These are phyloP conservation scores for Mimosa bimucronata DNA, from an alignment of 306 rosid genomes.

Conservation along the genomic window DNA sequence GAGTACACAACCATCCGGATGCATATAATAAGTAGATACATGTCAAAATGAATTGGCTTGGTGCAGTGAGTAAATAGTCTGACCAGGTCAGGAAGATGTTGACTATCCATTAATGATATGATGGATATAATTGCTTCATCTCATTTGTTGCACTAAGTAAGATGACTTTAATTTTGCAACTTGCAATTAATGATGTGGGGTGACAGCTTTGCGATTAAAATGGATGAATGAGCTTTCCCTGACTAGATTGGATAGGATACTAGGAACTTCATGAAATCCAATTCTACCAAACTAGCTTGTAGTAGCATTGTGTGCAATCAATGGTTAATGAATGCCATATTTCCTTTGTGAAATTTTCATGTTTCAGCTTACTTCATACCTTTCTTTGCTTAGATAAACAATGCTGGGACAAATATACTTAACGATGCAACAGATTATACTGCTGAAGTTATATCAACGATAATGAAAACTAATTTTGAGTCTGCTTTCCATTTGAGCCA, in stretches of 20 bases:
- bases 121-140: not conserved
- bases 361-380: not conserved
- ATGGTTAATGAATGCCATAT: not conserved
- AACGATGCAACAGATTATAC: not conserved
- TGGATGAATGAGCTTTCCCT: not conserved
- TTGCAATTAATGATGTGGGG: not conserved
- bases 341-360: not conserved
- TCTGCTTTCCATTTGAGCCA: not conserved
- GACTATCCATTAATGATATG: not conserved
- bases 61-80: not conserved
- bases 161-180: not conserved
- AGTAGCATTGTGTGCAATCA: not conserved
- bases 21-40: not conserved
- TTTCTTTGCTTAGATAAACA: not conserved
- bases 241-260: not conserved
- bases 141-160: not conserved
- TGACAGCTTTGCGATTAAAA: not conserved
- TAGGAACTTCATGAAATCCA: not conserved
- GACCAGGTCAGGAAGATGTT: not conserved
- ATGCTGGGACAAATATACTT: not conserved
- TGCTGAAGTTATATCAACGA: not conserved
- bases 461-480: not conserved
- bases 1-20: not conserved
- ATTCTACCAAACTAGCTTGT: not conserved
- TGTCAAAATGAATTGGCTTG: not conserved